A percentile compares a stretch with the other conserved stretches of the same genome.
Evolutionary conservation across 2,329 filamentous ascomycete genomes (phyloP).

Genomic region (Neofusicoccum cordaticola): DNA sequence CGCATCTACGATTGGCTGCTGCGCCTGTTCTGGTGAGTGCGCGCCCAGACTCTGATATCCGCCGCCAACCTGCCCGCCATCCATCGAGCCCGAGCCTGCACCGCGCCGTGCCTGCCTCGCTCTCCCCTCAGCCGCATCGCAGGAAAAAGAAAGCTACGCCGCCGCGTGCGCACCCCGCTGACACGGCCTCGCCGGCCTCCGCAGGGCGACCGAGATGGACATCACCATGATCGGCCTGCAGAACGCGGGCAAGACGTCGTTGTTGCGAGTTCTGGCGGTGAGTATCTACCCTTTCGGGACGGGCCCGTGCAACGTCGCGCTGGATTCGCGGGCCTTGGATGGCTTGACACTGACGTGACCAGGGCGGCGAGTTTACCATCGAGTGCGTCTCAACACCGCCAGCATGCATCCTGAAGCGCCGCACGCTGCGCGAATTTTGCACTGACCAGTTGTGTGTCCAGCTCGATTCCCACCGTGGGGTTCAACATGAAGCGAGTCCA

Average conservation of each 20-base stretch:
- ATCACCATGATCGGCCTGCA: slow-evolving; percentile 98
- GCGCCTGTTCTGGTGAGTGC: slow-evolving; percentile 88
- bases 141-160: neutral
- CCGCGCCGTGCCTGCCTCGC: neutral
- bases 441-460: slow-evolving; percentile 40
- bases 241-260: slow-evolving; percentile 95
- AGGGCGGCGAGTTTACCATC: slow-evolving; percentile 98
- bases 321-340: slow-evolving; percentile 8
- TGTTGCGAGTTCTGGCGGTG: slow-evolving; percentile 92
- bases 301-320: slow-evolving; percentile 28
- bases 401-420: slow-evolving; percentile 18
- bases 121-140: neutral
- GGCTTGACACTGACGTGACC: slow-evolving; percentile 22
- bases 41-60: neutral
- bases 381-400: slow-evolving; percentile 65
- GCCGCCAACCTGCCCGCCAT: slow-evolving; percentile 13
- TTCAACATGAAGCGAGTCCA: slow-evolving; percentile 99
- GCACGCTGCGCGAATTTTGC: slow-evolving; percentile 5
- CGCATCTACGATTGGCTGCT: slow-evolving; percentile 98
- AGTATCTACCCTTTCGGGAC: slow-evolving; percentile 47
- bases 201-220: slow-evolving; percentile 98
- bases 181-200: slow-evolving; percentile 25
- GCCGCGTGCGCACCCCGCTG: slow-evolving; percentile 10
- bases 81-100: neutral
- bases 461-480: slow-evolving; percentile 95